These are phyloP conservation scores for Pythium pyrilobum DNA, from an alignment of 352 stramenopile genomes.

Conservation along the genomic window DNA sequence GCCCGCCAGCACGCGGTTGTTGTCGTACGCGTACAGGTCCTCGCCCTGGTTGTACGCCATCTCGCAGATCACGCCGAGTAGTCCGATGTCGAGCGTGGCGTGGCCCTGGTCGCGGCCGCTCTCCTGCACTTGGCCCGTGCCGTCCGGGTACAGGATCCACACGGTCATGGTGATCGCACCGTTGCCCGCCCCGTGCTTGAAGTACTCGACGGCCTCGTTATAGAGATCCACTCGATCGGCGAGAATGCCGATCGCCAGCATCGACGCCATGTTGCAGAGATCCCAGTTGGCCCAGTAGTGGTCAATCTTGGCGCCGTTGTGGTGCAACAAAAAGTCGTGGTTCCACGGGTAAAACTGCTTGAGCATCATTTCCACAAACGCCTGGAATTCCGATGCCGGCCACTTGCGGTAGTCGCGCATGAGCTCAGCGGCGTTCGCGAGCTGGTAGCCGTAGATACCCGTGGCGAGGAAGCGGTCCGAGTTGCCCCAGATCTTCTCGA, in stretches of 20 bases:
- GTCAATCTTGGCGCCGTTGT: neutral
- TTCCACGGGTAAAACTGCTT: neutral
- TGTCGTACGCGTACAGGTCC: neutral
- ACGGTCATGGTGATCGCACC: neutral
- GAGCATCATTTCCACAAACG: too few relatives aligned
- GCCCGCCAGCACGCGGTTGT: neutral
- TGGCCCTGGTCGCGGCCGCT: neutral
- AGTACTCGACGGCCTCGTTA: neutral
- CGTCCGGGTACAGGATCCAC: neutral
- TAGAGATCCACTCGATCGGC: neutral
- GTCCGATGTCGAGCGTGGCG: neutral
- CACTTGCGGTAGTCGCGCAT: too few relatives aligned
- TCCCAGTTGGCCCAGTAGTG: neutral
- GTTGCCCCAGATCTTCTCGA: too few relatives aligned
- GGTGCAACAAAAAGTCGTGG: neutral
- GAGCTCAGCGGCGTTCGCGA: too few relatives aligned
- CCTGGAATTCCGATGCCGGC: too few relatives aligned
- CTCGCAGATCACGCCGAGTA: neutral
- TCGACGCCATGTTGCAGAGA: neutral
- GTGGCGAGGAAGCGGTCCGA: too few relatives aligned
- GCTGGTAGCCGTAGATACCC: too few relatives aligned
- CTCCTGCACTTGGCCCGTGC: neutral
- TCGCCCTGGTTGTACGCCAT: neutral
- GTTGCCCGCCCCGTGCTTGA: neutral
- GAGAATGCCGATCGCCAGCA: too few relatives aligned